Base-by-base conservation (phyloP, 73 alveolate genomes). In the Paramecium tetraurelia region DNA sequence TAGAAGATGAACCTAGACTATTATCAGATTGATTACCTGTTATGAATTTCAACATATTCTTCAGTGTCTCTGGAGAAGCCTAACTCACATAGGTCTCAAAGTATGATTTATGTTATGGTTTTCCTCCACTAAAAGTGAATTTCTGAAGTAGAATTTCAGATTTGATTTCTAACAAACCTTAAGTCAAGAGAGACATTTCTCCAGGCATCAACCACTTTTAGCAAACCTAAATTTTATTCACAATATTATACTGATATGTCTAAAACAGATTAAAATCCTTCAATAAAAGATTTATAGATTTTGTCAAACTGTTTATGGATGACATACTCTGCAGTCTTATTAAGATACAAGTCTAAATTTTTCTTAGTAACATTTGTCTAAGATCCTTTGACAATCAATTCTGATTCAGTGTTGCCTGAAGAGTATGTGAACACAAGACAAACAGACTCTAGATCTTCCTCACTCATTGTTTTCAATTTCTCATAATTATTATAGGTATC, bases 1-100 rank as follows among this genome's bases (percentile, higher is more conserved):
- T 70, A 18, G 92, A 44, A 16, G 92, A 77, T 22, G 94, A 89
- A 36, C 94, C 94, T 89, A 44, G 6, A 12, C 2, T 24, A n/a
- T 18, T 14, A 5, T 16, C 6, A 22, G 8, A 41, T 18, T 89
- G 1, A 36, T 43, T 89, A 89, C 94, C 94, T 44, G 94, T 89
- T 0, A 89, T 89, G 69, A 89, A 89, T 72, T 89, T 89, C 48
- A 89, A 72, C 92, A 89, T 70, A 48, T 89, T 89, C 18, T 71
- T 77, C 12, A 89, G 53, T 20, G 75, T 89, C n/a, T 71, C 27
- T 7, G 94, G 53, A 11, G 59, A 3, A 14, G 92, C 50, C 35
- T 89, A 36, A 18, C 83, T 70, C 31, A 89, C 43, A 71, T 89
- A 89, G 10, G 84, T 89, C 20, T 89, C 80, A 40, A n/a, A 89